phyloP scores from a whole-genome alignment of 768 basidiomycete species.

The Termitomyces sp. region DNA sequence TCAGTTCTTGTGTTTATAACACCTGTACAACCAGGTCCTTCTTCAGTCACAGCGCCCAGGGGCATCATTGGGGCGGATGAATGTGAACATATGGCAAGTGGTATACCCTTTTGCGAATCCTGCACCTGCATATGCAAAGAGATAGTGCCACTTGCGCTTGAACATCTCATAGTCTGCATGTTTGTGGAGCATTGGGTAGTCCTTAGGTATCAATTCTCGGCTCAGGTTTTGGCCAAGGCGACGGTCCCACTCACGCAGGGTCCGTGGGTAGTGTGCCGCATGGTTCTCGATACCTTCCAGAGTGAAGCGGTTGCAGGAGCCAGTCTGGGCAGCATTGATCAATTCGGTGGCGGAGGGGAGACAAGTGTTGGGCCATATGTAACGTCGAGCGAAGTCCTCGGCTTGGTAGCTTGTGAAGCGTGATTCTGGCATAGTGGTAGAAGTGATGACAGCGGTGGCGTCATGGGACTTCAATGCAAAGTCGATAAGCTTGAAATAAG shows the following conservation, averaged over 20 bases:
- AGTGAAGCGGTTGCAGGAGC: constrained; percentile 72
- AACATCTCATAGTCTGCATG: constrained; percentile 58
- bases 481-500: constrained; percentile 75
- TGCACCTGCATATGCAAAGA: constrained; percentile 77
- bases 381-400: constrained; percentile 82
- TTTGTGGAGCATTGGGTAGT: constrained; percentile 58
- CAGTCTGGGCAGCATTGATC: constrained; percentile 64
- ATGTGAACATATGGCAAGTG: constrained; percentile 78
- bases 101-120: constrained; percentile 82
- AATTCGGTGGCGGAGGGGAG: constrained; percentile 83
- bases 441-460: constrained; percentile 63
- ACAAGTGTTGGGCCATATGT: constrained; percentile 89
- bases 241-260: constrained; percentile 86
- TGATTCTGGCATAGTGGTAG: constrained; percentile 68
- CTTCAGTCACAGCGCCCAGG: constrained; percentile 38
- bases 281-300: constrained; percentile 85
- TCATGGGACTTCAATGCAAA: constrained; percentile 66
- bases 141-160: constrained; percentile 80
- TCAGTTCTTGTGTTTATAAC: too few relatives aligned
- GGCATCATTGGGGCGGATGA: constrained; percentile 54
- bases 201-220: constrained; percentile 50
- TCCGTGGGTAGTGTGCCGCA: constrained; percentile 84
- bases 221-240: constrained; percentile 64
- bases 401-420: constrained; percentile 71
- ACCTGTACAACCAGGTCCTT: too few relatives aligned